Conservation (phyloP, 805 yeast species). For the Barnettozyma sucrosica region DNA sequence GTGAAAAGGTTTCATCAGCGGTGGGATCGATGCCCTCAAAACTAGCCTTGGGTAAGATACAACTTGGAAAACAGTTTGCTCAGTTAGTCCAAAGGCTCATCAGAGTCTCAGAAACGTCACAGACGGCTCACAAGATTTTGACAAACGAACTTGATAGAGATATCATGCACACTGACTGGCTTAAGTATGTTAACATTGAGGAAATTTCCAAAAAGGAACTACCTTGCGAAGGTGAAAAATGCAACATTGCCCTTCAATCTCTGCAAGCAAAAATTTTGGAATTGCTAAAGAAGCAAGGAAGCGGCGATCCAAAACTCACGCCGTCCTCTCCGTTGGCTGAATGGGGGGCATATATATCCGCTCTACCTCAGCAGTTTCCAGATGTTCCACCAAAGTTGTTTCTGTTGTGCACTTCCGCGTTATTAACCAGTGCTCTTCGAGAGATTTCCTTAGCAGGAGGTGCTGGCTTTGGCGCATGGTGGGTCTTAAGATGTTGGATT, state of each 20-base stretch:
- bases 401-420: conserved; percentile 44
- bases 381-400: conserved; percentile 51
- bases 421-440: conserved; percentile 53
- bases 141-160: conserved; percentile 37
- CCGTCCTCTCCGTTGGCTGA: conserved; percentile 12
- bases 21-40: conserved; percentile 43
- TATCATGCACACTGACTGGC: conserved; percentile 57
- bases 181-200: conserved; percentile 38
- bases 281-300: conserved; percentile 22
- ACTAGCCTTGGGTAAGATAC: conserved; percentile 46
- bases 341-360: conserved; percentile 33
- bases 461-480: conserved; percentile 65
- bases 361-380: conserved; percentile 42
- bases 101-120: conserved; percentile 48
- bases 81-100: conserved; percentile 48
- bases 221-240: conserved; percentile 39
- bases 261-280: conserved; percentile 32
- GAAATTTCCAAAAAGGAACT: conserved; percentile 43
- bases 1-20: conserved; percentile 37
- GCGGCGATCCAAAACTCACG: conserved; percentile 5
- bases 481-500: conserved; percentile 70
- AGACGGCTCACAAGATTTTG: conserved; percentile 42
- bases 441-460: conserved; percentile 57
- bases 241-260: conserved; percentile 29
- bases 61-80: conserved; percentile 48